These are phyloP conservation scores for grape (Vitis vinifera) DNA, from an alignment of 164 flowering plant genomes.

Conservation along the genomic window DNA sequence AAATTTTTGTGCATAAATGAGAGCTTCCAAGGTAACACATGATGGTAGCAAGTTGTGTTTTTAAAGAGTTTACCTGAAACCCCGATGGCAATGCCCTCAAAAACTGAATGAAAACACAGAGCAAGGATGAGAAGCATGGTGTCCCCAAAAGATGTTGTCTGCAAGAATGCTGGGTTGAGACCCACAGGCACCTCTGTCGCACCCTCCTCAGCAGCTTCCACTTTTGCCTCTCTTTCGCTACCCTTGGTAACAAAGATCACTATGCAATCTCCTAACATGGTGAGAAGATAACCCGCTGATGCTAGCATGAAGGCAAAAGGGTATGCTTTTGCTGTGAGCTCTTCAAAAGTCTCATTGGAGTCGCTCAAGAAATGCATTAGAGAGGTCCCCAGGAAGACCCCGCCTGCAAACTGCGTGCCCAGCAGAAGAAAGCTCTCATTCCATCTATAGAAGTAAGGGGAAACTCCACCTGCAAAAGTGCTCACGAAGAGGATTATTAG, in stretches of 20 bases:
- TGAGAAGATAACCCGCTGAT: slow-evolving; percentile 61
- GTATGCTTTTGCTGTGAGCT: slow-evolving; percentile 47
- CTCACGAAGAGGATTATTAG: slow-evolving; percentile 57
- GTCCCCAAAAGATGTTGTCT: slow-evolving; percentile 56
- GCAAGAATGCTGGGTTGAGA: slow-evolving; percentile 34
- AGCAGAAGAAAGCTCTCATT: slow-evolving; percentile 69
- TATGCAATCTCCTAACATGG: slow-evolving; percentile 74
- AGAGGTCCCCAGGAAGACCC: slow-evolving; percentile 76
- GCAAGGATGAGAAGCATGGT: slow-evolving; percentile 71
- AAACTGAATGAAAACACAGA: slow-evolving; percentile 79
- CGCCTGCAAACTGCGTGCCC: slow-evolving; percentile 90
- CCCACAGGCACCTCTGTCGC: slow-evolving; percentile 8
- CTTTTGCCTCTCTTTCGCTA: slow-evolving; percentile 21
- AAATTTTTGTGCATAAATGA: too few species aligned
- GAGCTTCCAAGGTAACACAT: too few species aligned
- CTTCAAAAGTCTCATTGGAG: slow-evolving; percentile 47
- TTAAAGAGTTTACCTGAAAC: slow-evolving; percentile 51
- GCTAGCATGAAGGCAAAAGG: slow-evolving; percentile 88
- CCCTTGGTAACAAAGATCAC: slow-evolving; percentile 22
- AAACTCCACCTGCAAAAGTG: slow-evolving; percentile 74
- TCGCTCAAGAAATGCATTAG: slow-evolving; percentile 86
- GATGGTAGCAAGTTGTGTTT: not conserved
- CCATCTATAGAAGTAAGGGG: slow-evolving; percentile 81
- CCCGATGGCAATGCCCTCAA: slow-evolving; percentile 88
- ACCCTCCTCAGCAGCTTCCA: slow-evolving; percentile 34